Conservation (phyloP, 2,329 filamentous ascomycete genomes). For the Coniochaeta sp. region DNA sequence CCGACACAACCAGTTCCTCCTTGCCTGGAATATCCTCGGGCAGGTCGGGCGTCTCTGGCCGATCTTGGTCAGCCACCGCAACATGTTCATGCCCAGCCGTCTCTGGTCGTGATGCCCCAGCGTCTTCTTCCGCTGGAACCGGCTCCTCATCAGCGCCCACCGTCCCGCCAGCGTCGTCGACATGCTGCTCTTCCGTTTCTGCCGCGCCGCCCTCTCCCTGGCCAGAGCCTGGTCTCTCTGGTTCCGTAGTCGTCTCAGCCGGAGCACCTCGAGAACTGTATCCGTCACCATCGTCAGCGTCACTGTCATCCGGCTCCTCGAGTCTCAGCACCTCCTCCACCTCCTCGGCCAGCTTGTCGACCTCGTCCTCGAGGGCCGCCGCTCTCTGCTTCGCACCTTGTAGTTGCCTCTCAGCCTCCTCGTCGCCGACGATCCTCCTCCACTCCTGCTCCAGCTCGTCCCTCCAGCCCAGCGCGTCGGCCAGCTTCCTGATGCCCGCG, state of each 20-base stretch:
- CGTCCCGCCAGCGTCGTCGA: not conserved
- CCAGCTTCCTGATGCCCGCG: conserved; percentile 68
- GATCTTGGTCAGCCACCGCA: not conserved
- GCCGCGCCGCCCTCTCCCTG: not conserved
- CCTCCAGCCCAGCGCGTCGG: conserved; percentile 74
- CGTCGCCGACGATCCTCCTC: conserved; percentile 57
- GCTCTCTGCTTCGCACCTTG: conserved; percentile 23
- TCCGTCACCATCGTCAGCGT: conserved; percentile 1
- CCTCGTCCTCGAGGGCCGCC: conserved; percentile 33
- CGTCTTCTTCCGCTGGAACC: not conserved
- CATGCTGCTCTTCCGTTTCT: not conserved
- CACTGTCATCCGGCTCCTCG: conserved; percentile 6
- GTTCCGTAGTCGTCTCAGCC: not conserved
- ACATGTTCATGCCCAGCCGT: not conserved
- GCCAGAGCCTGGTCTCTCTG: not conserved
- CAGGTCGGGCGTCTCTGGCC: not conserved
- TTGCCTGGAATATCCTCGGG: not conserved
- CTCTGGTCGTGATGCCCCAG: not conserved
- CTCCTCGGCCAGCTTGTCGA: conserved; percentile 24
- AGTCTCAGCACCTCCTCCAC: conserved; percentile 20
- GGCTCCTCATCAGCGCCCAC: not conserved
- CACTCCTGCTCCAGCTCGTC: conserved; percentile 75
- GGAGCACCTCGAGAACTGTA: not conserved
- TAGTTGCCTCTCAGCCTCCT: conserved; percentile 45
- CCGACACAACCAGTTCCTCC: not conserved